Base-by-base conservation (phyloP, 257 asterid genomes). In the Petrea volubilis region DNA sequence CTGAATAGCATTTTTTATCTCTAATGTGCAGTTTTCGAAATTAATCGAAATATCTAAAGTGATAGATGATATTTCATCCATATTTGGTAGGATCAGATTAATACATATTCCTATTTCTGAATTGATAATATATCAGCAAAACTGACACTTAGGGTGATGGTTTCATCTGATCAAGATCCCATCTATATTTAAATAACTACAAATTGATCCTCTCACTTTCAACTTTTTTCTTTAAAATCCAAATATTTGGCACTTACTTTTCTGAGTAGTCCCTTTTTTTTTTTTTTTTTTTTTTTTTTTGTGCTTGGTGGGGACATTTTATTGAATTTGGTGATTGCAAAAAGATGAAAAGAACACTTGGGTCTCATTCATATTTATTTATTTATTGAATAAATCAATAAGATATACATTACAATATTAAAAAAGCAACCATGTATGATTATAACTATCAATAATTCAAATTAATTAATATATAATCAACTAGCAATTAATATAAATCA, bases 191-290 rank as follows among this genome's bases (percentile, higher is more conserved):
- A 34, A 38, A 31, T 1, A 17, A 29, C 11, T 33, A 50, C 50
- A 11, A 31, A 31, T 55, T 34, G 13, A 2, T 15, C 50, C 29
- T 18, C 25, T 70, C 75, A 24, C 52, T 71, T 71, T 71, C 76
- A 49, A 71, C 76, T 21, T 60, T 57, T 50, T 34, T 68, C 64
- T 31, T 50, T 34, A 59, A 60, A 17, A 9, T 31, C 55, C 59
- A 71, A 0, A 58, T 33, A 46, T 33, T 50, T 67, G 40, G 50
- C 76, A 33, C 49, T 21, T 47, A 23, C 61, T 63, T 60, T 67
- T 33, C 10, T 15, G 1, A 1, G 3, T 24, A 33, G 31, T 60
- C 3, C 36, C 6, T 68, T 56, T 21, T 41, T 21, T n/a, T n/a
- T n/a, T n/a, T n/a, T n/a, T n/a, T n/a, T n/a, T n/a, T n/a, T n/a